Evolutionary conservation across 345 rosid genomes (phyloP).

Genomic region (Populus nigra): DNA sequence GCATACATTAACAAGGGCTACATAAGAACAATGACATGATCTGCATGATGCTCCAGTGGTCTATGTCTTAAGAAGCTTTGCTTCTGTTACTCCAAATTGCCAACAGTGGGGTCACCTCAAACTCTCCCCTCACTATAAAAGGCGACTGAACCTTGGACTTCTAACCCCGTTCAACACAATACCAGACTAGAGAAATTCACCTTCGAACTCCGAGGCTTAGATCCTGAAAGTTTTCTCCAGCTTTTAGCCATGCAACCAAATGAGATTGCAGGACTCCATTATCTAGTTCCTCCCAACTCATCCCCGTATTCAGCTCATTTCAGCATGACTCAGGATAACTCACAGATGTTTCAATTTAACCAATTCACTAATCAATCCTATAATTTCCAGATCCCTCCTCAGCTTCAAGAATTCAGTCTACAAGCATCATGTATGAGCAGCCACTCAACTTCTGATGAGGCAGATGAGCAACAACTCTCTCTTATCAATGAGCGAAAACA

Average conservation of each 20-base stretch:
- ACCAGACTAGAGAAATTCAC: slow-evolving; percentile 1
- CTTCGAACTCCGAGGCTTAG: neutral
- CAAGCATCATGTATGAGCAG: slow-evolving; percentile 51
- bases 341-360: slow-evolving; percentile 34
- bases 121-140: slow-evolving; percentile 49
- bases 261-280: slow-evolving; percentile 53
- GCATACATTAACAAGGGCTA: slow-evolving; percentile 17
- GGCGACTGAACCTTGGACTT: slow-evolving; percentile 31
- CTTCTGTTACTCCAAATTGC: slow-evolving; percentile 28
- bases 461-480: slow-evolving; percentile 56
- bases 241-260: slow-evolving; percentile 52
- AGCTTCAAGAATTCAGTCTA: slow-evolving; percentile 33
- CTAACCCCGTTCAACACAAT: slow-evolving; percentile 21
- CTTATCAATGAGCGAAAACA: slow-evolving; percentile 81
- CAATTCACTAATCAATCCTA: slow-evolving; percentile 34
- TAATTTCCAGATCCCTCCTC: slow-evolving; percentile 34
- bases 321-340: slow-evolving; percentile 29
- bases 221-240: neutral
- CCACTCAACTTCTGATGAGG: slow-evolving; percentile 82
- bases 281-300: slow-evolving; percentile 33
- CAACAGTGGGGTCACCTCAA: slow-evolving; percentile 43
- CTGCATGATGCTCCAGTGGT: slow-evolving; percentile 30
- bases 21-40: slow-evolving; percentile 29
- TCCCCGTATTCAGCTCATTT: slow-evolving; percentile 47
- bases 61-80: slow-evolving; percentile 13